Percentiles rank a stretch among this genome's conserved stretches.
phyloP scores from a whole-genome alignment of 805 yeast species.

The Sugiyamaella valdiviana region DNA sequence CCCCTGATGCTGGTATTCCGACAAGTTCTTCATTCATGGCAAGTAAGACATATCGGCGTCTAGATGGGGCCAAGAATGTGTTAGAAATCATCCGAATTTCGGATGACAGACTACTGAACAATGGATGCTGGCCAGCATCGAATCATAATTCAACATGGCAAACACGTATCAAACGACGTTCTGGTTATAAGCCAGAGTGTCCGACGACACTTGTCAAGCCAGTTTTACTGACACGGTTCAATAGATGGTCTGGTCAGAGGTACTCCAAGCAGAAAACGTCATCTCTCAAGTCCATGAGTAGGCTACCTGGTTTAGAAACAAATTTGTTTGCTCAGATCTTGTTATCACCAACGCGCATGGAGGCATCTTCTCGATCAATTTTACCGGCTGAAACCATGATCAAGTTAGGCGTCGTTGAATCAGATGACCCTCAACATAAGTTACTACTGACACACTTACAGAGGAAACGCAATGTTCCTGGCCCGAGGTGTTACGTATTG shows the following conservation, averaged over 20 bases:
- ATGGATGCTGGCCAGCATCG: no score
- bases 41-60: no score
- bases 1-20: no score
- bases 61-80: no score
- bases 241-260: constrained; percentile 33
- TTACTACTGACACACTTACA: constrained; percentile 9
- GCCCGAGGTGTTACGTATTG: constrained; percentile 9
- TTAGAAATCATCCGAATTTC: no score
- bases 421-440: not conserved
- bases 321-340: constrained; percentile 39
- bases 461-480: not conserved
- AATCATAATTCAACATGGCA: no score
- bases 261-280: constrained; percentile 17
- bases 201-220: constrained; percentile 13
- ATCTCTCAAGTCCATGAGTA: constrained; percentile 12
- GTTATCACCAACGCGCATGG: constrained; percentile 41
- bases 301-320: constrained; percentile 19
- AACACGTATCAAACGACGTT: no score
- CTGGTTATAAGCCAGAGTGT: constrained; percentile 7
- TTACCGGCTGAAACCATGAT: constrained; percentile 38
- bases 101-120: no score
- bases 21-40: no score
- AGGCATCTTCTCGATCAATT: constrained; percentile 32
- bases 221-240: constrained; percentile 30
- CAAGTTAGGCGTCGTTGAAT: constrained; percentile 28